phyloP scores from a whole-genome alignment of 2,329 filamentous ascomycete species.

The Ilyonectria robusta region DNA sequence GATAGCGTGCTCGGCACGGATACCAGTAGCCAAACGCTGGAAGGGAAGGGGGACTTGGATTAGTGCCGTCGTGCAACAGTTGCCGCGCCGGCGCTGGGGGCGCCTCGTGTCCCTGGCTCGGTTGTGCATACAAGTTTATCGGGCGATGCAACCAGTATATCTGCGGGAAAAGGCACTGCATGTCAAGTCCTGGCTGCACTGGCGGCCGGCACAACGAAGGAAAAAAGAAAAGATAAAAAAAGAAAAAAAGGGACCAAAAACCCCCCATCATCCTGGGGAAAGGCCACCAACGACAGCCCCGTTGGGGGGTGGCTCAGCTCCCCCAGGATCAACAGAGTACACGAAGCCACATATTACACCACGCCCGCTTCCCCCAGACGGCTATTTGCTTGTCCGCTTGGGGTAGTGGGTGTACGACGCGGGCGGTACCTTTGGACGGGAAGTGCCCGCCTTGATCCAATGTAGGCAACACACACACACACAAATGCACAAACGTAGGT shows the following conservation, averaged over 20 bases:
- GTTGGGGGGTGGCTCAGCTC: conserved; percentile 10
- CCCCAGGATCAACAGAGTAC: conserved; percentile 4
- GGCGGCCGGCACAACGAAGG: neutral
- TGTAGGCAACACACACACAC: neutral
- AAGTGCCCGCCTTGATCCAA: neutral
- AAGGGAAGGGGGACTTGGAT: neutral
- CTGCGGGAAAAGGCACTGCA: conserved; percentile 6
- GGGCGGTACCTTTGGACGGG: neutral
- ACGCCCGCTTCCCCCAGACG: conserved; percentile 30
- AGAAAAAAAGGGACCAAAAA: neutral
- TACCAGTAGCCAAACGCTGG: conserved; percentile 1
- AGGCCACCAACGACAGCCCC: neutral
- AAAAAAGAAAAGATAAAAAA: neutral
- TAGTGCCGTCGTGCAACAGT: conserved; percentile 15
- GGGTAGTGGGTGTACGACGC: conserved; percentile 12
- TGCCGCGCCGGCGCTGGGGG: conserved; percentile 19
- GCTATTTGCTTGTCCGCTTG: conserved; percentile 25
- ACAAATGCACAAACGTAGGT: conserved; percentile 3
- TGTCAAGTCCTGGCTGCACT: neutral
- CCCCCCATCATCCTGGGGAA: neutral
- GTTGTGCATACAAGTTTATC: conserved; percentile 26
- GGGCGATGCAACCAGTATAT: conserved; percentile 15
- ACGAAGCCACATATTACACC: conserved; percentile 28
- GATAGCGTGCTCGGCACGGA: neutral
- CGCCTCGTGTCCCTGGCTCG: conserved; percentile 25